Conservation (phyloP, 2,329 filamentous ascomycete species). For the Geosmithia morbida region DNA sequence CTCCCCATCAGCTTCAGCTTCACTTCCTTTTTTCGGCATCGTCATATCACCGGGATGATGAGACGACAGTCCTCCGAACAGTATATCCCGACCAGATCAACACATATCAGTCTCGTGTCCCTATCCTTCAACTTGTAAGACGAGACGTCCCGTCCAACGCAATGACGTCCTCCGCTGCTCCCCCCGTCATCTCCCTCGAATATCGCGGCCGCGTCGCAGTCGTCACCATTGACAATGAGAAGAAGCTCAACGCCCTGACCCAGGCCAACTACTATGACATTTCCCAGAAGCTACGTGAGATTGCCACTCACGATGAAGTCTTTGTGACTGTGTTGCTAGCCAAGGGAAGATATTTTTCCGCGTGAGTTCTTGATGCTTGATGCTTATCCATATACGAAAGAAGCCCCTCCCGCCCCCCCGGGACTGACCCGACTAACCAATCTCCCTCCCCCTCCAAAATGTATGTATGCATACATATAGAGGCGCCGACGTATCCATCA, state of each 20-base stretch:
- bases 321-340: constrained; percentile 74
- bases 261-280: constrained; percentile 65
- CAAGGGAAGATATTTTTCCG: constrained; percentile 76
- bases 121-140: too few relatives aligned
- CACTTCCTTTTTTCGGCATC: too few relatives aligned
- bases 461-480: constrained; percentile 23
- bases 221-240: constrained; percentile 71
- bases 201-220: constrained; percentile 39
- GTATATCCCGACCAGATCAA: too few relatives aligned
- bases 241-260: constrained; percentile 76
- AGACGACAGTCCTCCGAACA: too few relatives aligned
- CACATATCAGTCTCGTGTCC: too few relatives aligned
- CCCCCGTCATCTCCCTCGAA: constrained; percentile 19
- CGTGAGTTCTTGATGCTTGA: too few relatives aligned
- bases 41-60: too few relatives aligned
- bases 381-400: too few relatives aligned
- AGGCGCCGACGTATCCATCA: constrained; percentile 62
- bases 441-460: constrained; percentile 1
- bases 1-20: too few relatives aligned
- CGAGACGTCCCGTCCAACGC: too few relatives aligned
- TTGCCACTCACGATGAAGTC: constrained; percentile 67
- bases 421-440: too few relatives aligned
- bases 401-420: too few relatives aligned
- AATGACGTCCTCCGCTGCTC: neutral
- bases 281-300: constrained; percentile 56